These are phyloP conservation scores for Wickerhamiella vanderwaltii DNA, from an alignment of 805 yeast species.

Conservation along the genomic window DNA sequence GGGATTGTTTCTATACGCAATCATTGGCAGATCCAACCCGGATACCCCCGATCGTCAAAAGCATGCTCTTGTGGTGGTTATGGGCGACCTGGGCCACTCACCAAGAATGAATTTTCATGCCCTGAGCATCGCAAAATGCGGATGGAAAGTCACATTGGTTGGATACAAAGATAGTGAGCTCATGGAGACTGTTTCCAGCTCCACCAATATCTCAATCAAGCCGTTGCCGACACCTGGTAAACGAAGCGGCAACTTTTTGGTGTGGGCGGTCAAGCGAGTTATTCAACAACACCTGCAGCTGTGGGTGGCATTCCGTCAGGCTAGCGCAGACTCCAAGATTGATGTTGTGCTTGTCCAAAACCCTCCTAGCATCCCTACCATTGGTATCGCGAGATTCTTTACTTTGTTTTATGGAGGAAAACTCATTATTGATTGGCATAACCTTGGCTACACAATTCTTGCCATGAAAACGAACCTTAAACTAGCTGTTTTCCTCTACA, in stretches of 20 bases:
- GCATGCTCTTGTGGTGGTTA: slow-evolving; percentile 63
- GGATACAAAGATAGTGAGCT: slow-evolving; percentile 44
- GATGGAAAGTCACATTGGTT: slow-evolving; percentile 67
- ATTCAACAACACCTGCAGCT: slow-evolving; percentile 41
- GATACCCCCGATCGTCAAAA: slow-evolving; percentile 26
- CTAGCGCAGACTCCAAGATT: slow-evolving; percentile 39
- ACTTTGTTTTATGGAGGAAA: slow-evolving; percentile 40
- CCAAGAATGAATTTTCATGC: slow-evolving; percentile 94
- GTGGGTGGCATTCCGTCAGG: neutral
- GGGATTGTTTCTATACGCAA: neutral
- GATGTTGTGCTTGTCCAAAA: slow-evolving; percentile 61
- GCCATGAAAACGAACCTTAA: slow-evolving; percentile 47
- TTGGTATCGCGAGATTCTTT: slow-evolving; percentile 49
- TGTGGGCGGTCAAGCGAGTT: slow-evolving; percentile 51
- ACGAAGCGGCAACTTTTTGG: slow-evolving; percentile 35
- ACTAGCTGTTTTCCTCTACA: slow-evolving; percentile 50
- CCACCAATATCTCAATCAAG: slow-evolving; percentile 24
- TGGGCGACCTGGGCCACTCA: slow-evolving; percentile 91
- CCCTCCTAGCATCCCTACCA: slow-evolving; percentile 84
- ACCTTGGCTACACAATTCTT: slow-evolving; percentile 73
- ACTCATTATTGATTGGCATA: slow-evolving; percentile 91
- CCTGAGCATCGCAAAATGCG: slow-evolving; percentile 50
- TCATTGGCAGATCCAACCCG: slow-evolving; percentile 7
- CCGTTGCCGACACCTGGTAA: slow-evolving; percentile 22
- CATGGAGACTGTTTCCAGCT: slow-evolving; percentile 20